Evolutionary conservation across 1,139 yeast genomes (phyloP), one percentile per base, ranked within the genome.

Genomic region (Saccharomycopsis hybrid): DNA sequence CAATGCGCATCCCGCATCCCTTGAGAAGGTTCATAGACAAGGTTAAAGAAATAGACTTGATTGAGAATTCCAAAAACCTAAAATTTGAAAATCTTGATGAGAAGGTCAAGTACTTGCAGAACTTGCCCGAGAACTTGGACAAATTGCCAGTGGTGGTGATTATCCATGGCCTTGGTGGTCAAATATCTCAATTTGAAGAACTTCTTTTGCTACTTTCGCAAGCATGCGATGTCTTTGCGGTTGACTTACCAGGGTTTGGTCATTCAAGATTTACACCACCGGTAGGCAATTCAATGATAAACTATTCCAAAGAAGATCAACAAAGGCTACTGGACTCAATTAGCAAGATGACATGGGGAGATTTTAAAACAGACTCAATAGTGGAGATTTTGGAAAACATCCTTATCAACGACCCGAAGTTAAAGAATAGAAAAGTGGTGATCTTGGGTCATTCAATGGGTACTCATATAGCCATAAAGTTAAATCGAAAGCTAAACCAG

Each of bases 171-270:
- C 65, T 85, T 43, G 94, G 94, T 1, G 94, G 94, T 5, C 90
- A 83, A 60, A 70, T 82, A 66, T 72, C 84, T 7, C 90, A 83
- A 61, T 84, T 85, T 61, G 87, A 82, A 57, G 76, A 79, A 2
- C 66, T 83, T 41, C 70, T 85, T 65, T 85, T 79, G 41, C 71
- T 80, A 51, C 72, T 85, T 52, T 72, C 86, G 31, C 85, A 82
- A 59, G 80, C 85, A 61, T 74, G 80, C 59, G 85, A 82, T 56
- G 72, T 83, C 2, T 61, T 80, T 50, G 73, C 86, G 1, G 59
- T 85, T 25, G 94, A 85, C 60, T 68, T 85, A 49, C 94, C 94
- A 0, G 94, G 94, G 0, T 82, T 82, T 64, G 94, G 94, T 18
- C 74, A n/a, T 57, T 58, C 56, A 41, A 56, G 35, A 46, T n/a